Conservation (phyloP, 139 green algal genomes). For the Asterochloris sp. region DNA sequence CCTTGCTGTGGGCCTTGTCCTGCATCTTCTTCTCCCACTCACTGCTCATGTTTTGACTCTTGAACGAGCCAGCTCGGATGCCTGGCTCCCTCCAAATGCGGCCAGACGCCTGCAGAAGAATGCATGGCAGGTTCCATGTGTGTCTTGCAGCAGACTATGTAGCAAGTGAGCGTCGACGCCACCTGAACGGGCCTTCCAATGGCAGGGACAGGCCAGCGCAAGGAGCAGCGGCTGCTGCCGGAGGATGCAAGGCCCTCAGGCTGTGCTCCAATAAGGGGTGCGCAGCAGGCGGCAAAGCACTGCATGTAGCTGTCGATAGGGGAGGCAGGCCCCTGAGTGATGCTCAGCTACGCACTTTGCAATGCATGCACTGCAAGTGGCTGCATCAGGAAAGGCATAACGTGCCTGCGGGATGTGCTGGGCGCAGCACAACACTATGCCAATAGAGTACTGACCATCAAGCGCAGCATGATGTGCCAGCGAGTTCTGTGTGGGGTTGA, state of each 20-base stretch:
- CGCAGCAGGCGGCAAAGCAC: background rate
- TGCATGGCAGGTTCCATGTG: background rate
- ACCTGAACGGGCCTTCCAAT: background rate
- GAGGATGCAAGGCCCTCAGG: background rate
- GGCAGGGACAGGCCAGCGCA: background rate
- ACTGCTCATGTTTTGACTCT: constrained; percentile 29
- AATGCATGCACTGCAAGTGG: too few relatives aligned
- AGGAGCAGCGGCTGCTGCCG: background rate
- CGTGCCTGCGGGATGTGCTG: too few relatives aligned
- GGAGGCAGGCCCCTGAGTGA: too few relatives aligned
- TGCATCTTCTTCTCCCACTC: constrained; percentile 66
- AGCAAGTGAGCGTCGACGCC: background rate
- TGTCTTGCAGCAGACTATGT: background rate
- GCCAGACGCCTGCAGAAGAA: constrained; percentile 28
- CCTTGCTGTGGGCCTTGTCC: constrained; percentile 34
- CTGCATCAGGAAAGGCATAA: too few relatives aligned
- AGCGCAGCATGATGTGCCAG: too few relatives aligned
- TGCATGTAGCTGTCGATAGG: too few relatives aligned
- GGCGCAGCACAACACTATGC: too few relatives aligned
- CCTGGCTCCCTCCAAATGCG: constrained; percentile 48
- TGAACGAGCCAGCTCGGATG: constrained; percentile 21
- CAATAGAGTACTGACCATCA: too few relatives aligned
- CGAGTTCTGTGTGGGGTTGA: too few relatives aligned
- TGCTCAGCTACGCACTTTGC: too few relatives aligned
- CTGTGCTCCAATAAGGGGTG: background rate